Percentiles rank a stretch among this genome's conserved stretches.
Evolutionary conservation across 2,329 filamentous ascomycete species (phyloP).

Genomic region (Dothideomycetes sp.): DNA sequence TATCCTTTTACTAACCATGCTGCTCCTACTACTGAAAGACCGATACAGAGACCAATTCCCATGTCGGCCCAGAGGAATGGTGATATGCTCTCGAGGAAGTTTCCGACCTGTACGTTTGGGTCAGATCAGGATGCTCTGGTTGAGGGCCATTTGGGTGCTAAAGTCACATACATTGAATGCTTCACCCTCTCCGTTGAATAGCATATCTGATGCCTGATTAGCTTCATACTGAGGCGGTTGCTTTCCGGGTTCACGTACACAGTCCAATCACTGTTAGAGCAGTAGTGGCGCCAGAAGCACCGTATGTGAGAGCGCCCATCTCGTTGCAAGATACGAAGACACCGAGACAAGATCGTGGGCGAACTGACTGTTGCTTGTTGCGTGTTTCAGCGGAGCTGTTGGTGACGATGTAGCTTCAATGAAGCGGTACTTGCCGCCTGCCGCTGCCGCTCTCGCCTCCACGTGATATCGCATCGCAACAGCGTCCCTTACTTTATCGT

Average conservation of each 20-base stretch:
- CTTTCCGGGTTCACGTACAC: slow-evolving; percentile 18
- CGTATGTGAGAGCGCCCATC: slow-evolving; percentile 24
- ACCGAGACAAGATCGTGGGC: not conserved
- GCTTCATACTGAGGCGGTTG: slow-evolving; percentile 7
- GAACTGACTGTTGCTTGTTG: not conserved
- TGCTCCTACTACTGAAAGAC: slow-evolving; percentile 88
- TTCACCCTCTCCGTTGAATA: slow-evolving; percentile 94
- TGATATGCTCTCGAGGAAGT: slow-evolving; percentile 87
- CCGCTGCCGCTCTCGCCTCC: not conserved
- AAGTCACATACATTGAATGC: slow-evolving; percentile 69
- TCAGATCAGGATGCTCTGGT: not conserved
- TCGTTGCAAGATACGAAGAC: not conserved
- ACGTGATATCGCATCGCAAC: not conserved
- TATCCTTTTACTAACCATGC: slow-evolving; percentile 60
- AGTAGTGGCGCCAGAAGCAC: slow-evolving; percentile 22
- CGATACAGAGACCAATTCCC: slow-evolving; percentile 90
- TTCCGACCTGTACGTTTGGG: slow-evolving; percentile 56
- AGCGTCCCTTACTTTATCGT: not conserved
- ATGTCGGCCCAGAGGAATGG: slow-evolving; percentile 88
- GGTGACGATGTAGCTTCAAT: not conserved
- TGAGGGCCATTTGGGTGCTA: not conserved
- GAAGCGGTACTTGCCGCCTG: not conserved
- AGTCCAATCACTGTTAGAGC: slow-evolving; percentile 25
- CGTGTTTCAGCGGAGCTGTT: not conserved
- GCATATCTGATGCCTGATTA: slow-evolving; percentile 63